Base-by-base conservation (phyloP, 1,284 basidiomycete genomes). In the Puccinia brachypodii region DNA sequence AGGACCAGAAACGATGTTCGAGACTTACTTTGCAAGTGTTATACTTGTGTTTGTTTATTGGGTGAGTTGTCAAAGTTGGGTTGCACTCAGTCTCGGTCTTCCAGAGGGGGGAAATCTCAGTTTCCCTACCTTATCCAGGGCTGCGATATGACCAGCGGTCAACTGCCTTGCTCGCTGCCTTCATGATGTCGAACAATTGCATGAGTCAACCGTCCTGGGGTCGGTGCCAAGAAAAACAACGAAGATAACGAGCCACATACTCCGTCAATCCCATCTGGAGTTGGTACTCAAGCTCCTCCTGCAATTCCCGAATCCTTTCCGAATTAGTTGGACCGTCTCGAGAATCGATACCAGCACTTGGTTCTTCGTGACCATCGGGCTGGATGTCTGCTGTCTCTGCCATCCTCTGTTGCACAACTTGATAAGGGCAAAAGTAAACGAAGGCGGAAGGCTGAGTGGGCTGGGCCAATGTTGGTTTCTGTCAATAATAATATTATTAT, bases 21-120 rank as follows among this genome's bases (percentile, higher is more conserved):
- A 28, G 64, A 68, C 64, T 40, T 14, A 68, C 64, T 68, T 68
- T 68, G 38, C 64, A 68, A 22, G 64, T 68, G 36, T 68, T 68
- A 40, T 68, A 68, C 64, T 68, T n/a, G n/a, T n/a, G n/a, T n/a
- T 42, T 68, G 16, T 2, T 1, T 0, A n/a, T 42, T 25, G 9
- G 13, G 13, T 38, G 11, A 42, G 22, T 25, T 40, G 36, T 36
- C 19, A 16, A 28, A 56, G 53, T 7, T 56, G 11, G 53, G 53
- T 56, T 56, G 13, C n/a, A n/a, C n/a, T n/a, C n/a, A n/a, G n/a
- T n/a, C n/a, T n/a, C n/a, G n/a, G n/a, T n/a, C n/a, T n/a, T n/a
- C n/a, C n/a, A n/a, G n/a, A n/a, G 6, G 60, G 28, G 14, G 25
- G 60, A 62, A 7, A 19, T n/a, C n/a, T n/a, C n/a, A 64, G 13